These are phyloP conservation scores for Blastobotrys americana DNA, from an alignment of 805 yeast genomes.

Conservation along the genomic window DNA sequence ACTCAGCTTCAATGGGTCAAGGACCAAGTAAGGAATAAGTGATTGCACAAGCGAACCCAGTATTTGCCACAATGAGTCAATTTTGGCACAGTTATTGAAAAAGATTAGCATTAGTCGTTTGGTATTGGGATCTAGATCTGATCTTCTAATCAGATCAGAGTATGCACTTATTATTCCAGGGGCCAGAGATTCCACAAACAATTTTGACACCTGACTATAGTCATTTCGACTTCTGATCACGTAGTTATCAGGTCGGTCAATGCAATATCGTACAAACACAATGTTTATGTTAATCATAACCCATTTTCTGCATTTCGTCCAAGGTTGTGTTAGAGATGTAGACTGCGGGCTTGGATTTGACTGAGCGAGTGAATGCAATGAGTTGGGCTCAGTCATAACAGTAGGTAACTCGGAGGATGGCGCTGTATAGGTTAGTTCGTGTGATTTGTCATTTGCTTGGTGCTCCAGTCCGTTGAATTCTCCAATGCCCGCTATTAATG, in stretches of 20 bases:
- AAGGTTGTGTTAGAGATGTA: slow-evolving; percentile 42
- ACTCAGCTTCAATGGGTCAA: slow-evolving; percentile 34
- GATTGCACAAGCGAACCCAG: slow-evolving; percentile 6
- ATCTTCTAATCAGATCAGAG: slow-evolving; percentile 4
- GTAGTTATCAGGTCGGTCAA: neutral
- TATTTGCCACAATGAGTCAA: slow-evolving; percentile 11
- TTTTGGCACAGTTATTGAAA: slow-evolving; percentile 7
- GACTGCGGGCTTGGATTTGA: neutral
- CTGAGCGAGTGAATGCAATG: too few relatives aligned
- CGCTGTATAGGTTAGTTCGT: too few relatives aligned
- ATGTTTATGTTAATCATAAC: slow-evolving; percentile 48
- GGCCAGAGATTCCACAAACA: slow-evolving; percentile 9
- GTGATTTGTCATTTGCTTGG: too few relatives aligned
- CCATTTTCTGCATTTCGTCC: slow-evolving; percentile 82
- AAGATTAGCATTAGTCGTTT: slow-evolving; percentile 7
- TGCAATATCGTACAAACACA: slow-evolving; percentile 9
- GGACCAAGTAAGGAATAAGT: slow-evolving; percentile 8
- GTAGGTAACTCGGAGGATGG: neutral
- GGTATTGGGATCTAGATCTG: slow-evolving; percentile 2
- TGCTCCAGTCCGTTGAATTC: too few relatives aligned
- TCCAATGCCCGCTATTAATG: slow-evolving; percentile 50
- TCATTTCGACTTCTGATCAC: neutral
- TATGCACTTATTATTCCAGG: slow-evolving; percentile 11
- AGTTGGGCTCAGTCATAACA: too few relatives aligned
- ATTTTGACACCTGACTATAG: slow-evolving; percentile 7